phyloP scores from a whole-genome alignment of 1,139 yeast species.

The Pichia sp. region DNA sequence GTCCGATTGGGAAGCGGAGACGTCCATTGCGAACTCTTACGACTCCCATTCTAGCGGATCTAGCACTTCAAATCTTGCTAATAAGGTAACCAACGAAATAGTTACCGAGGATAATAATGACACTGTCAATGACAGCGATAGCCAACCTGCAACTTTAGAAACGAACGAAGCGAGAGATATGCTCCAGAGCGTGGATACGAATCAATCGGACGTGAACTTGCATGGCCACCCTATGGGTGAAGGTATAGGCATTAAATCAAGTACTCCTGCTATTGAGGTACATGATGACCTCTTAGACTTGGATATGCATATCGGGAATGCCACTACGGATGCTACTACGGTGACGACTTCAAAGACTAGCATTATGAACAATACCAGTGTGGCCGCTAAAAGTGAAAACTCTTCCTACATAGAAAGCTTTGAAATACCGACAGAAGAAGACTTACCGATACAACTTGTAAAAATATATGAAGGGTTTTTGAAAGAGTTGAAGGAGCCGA shows the following conservation, averaged over 20 bases:
- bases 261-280: slow-evolving; percentile 1
- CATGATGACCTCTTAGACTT: slow-evolving; percentile 6
- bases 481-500: slow-evolving; percentile 46
- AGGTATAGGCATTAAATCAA: neutral
- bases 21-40: slow-evolving; percentile 22
- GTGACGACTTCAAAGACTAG: neutral
- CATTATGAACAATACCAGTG: neutral
- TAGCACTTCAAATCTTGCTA: too few relatives aligned
- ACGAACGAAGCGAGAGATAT: slow-evolving; percentile 6
- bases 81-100: slow-evolving; percentile 1
- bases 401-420: slow-evolving; percentile 13
- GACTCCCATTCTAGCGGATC: too few relatives aligned
- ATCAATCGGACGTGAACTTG: too few relatives aligned
- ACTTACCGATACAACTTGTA: slow-evolving; percentile 31
- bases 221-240: neutral
- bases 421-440: slow-evolving; percentile 16
- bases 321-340: neutral
- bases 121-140: slow-evolving; percentile 1
- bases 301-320: slow-evolving; percentile 1
- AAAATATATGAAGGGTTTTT: slow-evolving; percentile 36
- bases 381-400: slow-evolving; percentile 3
- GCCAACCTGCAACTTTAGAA: slow-evolving; percentile 6
- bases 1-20: slow-evolving; percentile 21
- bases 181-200: neutral
- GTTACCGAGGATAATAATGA: neutral